Conservation (phyloP, 495 filamentous ascomycete genomes). For the Aspergillus heteromorphus region DNA sequence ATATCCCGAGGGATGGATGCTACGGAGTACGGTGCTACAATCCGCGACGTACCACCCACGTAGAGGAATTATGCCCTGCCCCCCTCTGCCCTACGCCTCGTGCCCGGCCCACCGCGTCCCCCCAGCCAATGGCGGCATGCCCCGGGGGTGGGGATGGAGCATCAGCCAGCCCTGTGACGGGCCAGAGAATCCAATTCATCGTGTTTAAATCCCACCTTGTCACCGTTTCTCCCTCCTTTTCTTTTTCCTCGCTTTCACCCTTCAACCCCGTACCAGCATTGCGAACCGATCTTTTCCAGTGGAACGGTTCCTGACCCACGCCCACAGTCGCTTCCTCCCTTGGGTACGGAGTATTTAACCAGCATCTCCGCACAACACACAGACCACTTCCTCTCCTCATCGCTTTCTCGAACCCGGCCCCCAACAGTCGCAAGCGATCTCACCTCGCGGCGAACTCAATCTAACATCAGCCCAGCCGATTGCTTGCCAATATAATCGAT, state of each 20-base stretch:
- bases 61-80: neutral
- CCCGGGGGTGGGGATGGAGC: neutral
- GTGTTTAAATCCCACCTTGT: constrained; percentile 3
- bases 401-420: neutral
- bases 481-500: constrained; percentile 13
- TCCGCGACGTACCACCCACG: too few relatives aligned
- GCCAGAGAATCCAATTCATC: constrained; percentile 4
- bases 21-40: too few relatives aligned
- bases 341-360: neutral
- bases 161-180: constrained; percentile 19
- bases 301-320: neutral
- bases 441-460: neutral
- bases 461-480: neutral
- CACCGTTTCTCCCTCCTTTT: neutral
- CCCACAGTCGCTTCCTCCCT: neutral
- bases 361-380: neutral
- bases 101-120: constrained; percentile 5
- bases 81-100: constrained; percentile 18
- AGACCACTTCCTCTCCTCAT: neutral
- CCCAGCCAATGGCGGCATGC: neutral
- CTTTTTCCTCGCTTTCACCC: neutral
- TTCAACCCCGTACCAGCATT: neutral
- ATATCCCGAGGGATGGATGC: neutral
- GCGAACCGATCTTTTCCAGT: neutral
- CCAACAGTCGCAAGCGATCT: neutral